These are phyloP conservation scores for Ammopiptanthus mongolicus DNA, from an alignment of 306 rosid genomes.

Conservation along the genomic window DNA sequence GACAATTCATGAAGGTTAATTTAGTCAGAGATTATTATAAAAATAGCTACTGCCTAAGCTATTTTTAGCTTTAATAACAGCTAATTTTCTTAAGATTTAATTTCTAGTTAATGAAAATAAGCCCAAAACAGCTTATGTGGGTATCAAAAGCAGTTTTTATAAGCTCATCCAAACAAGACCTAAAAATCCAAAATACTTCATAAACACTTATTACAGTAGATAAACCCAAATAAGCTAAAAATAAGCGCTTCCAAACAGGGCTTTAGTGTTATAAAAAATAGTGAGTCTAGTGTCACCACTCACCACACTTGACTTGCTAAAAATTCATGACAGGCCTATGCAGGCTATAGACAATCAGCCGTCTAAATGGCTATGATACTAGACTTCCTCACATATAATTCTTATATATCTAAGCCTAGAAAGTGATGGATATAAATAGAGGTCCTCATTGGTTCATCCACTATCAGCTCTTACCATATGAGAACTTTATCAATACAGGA, in stretches of 20 bases:
- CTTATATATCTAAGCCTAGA: not conserved
- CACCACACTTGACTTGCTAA: not conserved
- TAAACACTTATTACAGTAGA: not conserved
- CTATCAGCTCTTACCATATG: not conserved
- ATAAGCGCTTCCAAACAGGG: not conserved
- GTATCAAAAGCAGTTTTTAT: not conserved
- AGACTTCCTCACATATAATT: not conserved
- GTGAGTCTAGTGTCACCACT: not conserved
- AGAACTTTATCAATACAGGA: slow-evolving; percentile 1
- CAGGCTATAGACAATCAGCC: not conserved
- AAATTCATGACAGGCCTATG: not conserved
- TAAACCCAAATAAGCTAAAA: not conserved
- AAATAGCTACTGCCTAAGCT: not conserved
- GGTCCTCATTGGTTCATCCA: slow-evolving; percentile 1
- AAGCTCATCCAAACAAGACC: not conserved
- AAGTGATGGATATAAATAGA: not conserved
- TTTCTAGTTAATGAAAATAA: not conserved
- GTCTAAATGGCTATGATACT: not conserved
- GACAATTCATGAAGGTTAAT: not conserved
- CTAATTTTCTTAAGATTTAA: not conserved
- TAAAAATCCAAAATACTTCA: not conserved
- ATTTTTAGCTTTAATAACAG: not conserved
- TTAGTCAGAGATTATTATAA: not conserved
- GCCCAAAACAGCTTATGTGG: not conserved
- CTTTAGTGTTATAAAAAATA: too few species aligned